Conservation (phyloP, 2,329 filamentous ascomycete genomes). For the Xylariomycetidae sp. region DNA sequence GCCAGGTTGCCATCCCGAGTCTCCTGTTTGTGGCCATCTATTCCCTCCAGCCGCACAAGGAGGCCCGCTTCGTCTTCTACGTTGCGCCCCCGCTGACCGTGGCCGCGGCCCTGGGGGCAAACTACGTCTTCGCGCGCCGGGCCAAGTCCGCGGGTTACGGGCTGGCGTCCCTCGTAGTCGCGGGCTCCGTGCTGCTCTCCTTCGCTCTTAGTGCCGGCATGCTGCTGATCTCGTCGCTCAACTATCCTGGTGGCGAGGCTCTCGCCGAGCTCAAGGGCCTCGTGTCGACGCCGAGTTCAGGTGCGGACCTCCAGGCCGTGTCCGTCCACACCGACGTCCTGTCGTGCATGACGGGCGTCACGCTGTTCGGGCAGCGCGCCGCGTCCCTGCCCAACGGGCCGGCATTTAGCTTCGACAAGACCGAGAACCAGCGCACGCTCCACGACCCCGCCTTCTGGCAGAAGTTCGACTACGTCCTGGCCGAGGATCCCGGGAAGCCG, state of each 20-base stretch:
- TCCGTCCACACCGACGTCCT: constrained; percentile 60
- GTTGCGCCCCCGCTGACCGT: constrained; percentile 74
- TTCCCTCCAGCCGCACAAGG: constrained; percentile 89
- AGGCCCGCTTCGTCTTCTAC: constrained; percentile 93
- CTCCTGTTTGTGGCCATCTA: constrained; percentile 72
- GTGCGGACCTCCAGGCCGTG: constrained; percentile 25
- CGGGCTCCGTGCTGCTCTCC: constrained; percentile 53
- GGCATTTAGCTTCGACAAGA: constrained; percentile 60
- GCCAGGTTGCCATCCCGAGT: constrained; percentile 56
- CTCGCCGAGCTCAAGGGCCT: constrained; percentile 47
- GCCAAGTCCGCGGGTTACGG: constrained; percentile 53
- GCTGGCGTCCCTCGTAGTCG: constrained; percentile 47
- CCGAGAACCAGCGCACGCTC: constrained; percentile 44
- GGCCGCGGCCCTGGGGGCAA: constrained; percentile 66
- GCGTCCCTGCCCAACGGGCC: no score
- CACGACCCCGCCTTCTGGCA: constrained; percentile 51
- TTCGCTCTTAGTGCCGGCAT: constrained; percentile 58
- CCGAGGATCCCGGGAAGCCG: constrained; percentile 43
- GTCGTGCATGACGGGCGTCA: constrained; percentile 66
- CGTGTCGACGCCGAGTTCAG: constrained; percentile 27
- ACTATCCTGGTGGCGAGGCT: constrained; percentile 88
- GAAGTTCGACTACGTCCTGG: constrained; percentile 57
- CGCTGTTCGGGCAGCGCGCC: constrained; percentile 53
- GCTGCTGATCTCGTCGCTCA: constrained; percentile 75
- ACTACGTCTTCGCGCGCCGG: constrained; percentile 62